A percentile compares a stretch with the other conserved stretches of the same genome.
Evolutionary conservation across 1,284 basidiomycete species (phyloP).

Genomic region (Tranzscheliella williamsii): DNA sequence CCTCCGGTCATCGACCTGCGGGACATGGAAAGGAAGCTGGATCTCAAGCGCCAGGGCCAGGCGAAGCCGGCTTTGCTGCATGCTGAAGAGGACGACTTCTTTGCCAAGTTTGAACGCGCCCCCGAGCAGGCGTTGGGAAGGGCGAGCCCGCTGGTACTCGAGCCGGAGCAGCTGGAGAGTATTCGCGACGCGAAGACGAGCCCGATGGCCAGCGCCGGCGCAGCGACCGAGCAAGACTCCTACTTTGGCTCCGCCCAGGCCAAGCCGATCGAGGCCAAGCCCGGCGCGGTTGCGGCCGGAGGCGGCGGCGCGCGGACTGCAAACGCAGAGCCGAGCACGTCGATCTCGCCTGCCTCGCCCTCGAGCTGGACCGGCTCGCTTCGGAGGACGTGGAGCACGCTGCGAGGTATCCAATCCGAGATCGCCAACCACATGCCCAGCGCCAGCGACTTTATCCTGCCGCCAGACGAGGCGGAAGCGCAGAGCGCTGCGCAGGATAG

Average conservation of each 20-base stretch:
- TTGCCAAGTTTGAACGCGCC: slow-evolving; percentile 36
- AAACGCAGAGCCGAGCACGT: slow-evolving; percentile 1
- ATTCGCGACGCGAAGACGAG: slow-evolving; percentile 44
- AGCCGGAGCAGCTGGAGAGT: slow-evolving; percentile 39
- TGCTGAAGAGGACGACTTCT: slow-evolving; percentile 44
- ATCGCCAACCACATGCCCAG: slow-evolving; percentile 39
- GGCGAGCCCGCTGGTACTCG: slow-evolving; percentile 26
- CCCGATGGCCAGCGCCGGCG: slow-evolving; percentile 16
- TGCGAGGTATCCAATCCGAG: slow-evolving; percentile 35
- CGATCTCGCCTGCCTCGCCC: slow-evolving; percentile 13
- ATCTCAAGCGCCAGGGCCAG: slow-evolving; percentile 22
- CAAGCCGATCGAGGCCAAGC: slow-evolving; percentile 8
- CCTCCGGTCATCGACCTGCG: slow-evolving; percentile 57
- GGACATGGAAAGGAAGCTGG: slow-evolving; percentile 48
- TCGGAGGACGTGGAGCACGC: slow-evolving; percentile 41
- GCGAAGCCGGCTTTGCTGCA: no score
- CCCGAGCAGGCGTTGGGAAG: slow-evolving; percentile 28
- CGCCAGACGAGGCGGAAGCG: slow-evolving; percentile 15
- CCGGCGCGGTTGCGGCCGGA: background rate
- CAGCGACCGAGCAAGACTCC: slow-evolving; percentile 5
- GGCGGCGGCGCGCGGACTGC: background rate
- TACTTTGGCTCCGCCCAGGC: slow-evolving; percentile 19
- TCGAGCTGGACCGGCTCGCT: slow-evolving; percentile 44
- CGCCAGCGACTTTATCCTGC: slow-evolving; percentile 42
- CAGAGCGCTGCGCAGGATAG: slow-evolving; percentile 3